A percentile compares a stretch with the other conserved stretches of the same genome.
These are phyloP conservation scores for Scheffersomyces spartinae DNA, from an alignment of 805 yeast genomes.

Conservation along the genomic window DNA sequence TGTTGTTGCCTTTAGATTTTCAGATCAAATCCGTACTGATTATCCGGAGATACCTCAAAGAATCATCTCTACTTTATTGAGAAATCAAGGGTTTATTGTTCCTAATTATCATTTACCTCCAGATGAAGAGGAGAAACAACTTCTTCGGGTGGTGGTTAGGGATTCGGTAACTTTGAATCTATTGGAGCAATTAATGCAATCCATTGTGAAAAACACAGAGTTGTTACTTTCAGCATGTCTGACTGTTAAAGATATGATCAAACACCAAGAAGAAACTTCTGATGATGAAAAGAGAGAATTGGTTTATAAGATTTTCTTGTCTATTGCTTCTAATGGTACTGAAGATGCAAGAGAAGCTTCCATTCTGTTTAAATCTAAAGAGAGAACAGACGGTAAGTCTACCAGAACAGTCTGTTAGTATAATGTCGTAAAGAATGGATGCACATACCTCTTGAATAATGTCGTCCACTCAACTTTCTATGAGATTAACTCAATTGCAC, in stretches of 20 bases:
- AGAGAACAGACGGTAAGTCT: too few relatives aligned
- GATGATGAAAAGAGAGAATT: constrained; percentile 18
- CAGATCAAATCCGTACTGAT: constrained; percentile 39
- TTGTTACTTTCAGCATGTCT: constrained; percentile 38
- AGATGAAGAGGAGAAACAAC: constrained; percentile 43
- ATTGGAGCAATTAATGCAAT: constrained; percentile 53
- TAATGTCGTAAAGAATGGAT: too few relatives aligned
- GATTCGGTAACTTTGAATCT: constrained; percentile 51
- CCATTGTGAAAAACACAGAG: constrained; percentile 41
- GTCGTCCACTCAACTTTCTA: too few relatives aligned
- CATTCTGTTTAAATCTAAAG: too few relatives aligned
- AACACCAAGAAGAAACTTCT: constrained; percentile 6
- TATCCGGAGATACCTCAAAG: constrained; percentile 81
- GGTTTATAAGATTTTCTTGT: constrained; percentile 37
- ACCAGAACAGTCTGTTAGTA: too few relatives aligned
- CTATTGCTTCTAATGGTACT: constrained; percentile 47
- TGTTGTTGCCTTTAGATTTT: constrained; percentile 75
- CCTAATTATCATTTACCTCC: constrained; percentile 85
- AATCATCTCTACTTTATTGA: constrained; percentile 55
- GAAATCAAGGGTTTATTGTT: constrained; percentile 76
- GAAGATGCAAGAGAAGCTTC: constrained; percentile 21
- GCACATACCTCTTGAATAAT: too few relatives aligned
- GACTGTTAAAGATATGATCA: constrained; percentile 15
- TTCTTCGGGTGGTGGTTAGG: constrained; percentile 77
- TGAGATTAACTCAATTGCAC: too few relatives aligned